Evolutionary conservation across 2,329 filamentous ascomycete genomes (phyloP), one percentile per base, ranked within the genome.

Genomic region (Fusarium sp.): DNA sequence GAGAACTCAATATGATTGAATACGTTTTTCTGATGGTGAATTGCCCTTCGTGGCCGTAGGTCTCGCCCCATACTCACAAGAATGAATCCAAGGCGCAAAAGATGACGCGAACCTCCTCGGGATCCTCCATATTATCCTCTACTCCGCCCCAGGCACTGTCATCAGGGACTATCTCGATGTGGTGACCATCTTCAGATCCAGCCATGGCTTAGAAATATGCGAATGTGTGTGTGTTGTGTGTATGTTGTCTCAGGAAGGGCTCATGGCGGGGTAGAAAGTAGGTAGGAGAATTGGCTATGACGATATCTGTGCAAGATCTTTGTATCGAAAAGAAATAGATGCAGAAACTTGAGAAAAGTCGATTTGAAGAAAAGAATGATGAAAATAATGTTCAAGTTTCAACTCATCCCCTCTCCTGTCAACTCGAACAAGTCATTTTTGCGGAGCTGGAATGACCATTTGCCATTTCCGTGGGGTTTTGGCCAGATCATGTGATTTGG

Each of bases 61-160:
- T 42, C 54, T 45, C 40, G 45, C 50, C 61, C 62, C 64, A 47
- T 61, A 79, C 77, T 79, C 70, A 79, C 77, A 79, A 89, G 83
- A 96, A 98, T 13, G 96, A 98, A 84, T 98, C 94, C 62, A 98
- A 84, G 3, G 95, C 92, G 60, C 91, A 92, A 81, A 93, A 94
- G 11, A 98, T 88, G 58, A 97, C 94, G 70, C 88, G 88, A 58
- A 91, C 87, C 84, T 99, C 96, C 73, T 97, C 94, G 0, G 92
- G 90, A 77, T 98, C 95, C 11, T 90, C 85, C 58, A 93, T 87
- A 18, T 90, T 89, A 66, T 92, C 89, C 73, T 91, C 91, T 62
- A 92, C 87, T 4, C 90, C 91, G 37, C 84, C 84, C 91, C 91
- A 93, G 65, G 83, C 80, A 63, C 80, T 79, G 50, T 85, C 81